A percentile compares a stretch with the other conserved stretches of the same genome.
phyloP scores from a whole-genome alignment of 2,329 filamentous ascomycete species.

The Fusarium heterosporum region DNA sequence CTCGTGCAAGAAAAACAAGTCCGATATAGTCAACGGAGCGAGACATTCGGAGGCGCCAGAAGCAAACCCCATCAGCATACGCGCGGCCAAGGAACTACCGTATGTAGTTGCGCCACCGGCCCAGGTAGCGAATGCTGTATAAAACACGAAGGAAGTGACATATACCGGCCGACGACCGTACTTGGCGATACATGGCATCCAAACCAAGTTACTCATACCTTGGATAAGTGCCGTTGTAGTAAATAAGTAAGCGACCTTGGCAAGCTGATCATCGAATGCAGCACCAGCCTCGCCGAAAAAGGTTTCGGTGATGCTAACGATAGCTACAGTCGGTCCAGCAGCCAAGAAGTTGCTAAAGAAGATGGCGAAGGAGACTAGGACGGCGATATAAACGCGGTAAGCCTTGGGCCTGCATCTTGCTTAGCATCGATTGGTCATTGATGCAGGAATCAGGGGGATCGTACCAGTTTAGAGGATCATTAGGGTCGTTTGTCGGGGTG shows the following conservation, averaged over 20 bases:
- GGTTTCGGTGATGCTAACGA: not conserved
- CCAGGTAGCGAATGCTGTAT: not conserved
- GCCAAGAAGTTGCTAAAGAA: not conserved
- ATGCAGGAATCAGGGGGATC: not conserved
- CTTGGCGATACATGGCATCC: not conserved
- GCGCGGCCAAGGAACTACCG: not conserved
- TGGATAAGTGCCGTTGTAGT: not conserved
- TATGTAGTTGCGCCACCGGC: not conserved
- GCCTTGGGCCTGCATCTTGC: not conserved
- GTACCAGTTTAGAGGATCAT: not conserved
- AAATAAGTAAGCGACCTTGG: not conserved
- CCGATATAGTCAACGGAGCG: not conserved
- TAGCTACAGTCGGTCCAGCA: not conserved
- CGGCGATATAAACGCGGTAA: not conserved
- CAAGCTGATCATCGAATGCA: not conserved
- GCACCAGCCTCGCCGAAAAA: not conserved
- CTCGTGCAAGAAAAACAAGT: not conserved
- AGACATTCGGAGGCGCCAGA: not conserved
- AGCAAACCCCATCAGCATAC: not conserved
- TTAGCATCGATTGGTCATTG: too few relatives aligned
- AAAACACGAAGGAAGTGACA: not conserved
- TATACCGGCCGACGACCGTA: not conserved
- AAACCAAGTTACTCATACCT: not conserved
- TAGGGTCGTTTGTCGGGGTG: not conserved
- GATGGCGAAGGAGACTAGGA: not conserved